phyloP scores from a whole-genome alignment of 2,329 filamentous ascomycete species.

The Boeremia exigua region DNA sequence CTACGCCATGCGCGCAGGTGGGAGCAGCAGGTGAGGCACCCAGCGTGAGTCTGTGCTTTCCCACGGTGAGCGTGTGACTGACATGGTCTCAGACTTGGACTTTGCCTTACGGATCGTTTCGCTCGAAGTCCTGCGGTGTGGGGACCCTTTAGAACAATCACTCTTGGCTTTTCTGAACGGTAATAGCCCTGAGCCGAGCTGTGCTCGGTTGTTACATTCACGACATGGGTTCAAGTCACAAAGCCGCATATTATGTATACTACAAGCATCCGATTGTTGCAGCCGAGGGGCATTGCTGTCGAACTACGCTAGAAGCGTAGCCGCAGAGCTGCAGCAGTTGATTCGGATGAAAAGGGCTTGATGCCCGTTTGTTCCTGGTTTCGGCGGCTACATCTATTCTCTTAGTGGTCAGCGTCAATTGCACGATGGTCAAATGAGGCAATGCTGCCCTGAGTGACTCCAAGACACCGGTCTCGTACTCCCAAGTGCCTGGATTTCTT shows the following conservation, averaged over 20 bases:
- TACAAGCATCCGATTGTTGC: conserved; percentile 1
- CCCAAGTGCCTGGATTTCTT: conserved; percentile 3
- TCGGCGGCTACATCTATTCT: conserved; percentile 13
- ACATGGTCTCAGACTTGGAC: conserved; percentile 44
- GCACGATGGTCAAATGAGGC: conserved; percentile 1
- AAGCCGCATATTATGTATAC: conserved; percentile 1
- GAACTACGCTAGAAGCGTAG: not conserved
- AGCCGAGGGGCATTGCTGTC: conserved; percentile 1
- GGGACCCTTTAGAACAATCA: conserved; percentile 29
- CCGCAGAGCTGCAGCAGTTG: conserved; percentile 6
- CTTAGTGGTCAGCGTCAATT: conserved; percentile 13
- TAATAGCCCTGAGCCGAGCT: conserved; percentile 1
- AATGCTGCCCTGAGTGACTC: conserved; percentile 2
- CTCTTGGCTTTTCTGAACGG: conserved; percentile 26
- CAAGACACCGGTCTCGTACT: conserved; percentile 8
- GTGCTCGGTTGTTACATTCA: conserved; percentile 4
- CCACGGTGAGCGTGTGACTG: conserved; percentile 25
- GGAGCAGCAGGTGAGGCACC: conserved; percentile 49
- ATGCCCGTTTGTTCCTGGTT: conserved; percentile 5
- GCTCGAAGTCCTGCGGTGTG: conserved; percentile 46
- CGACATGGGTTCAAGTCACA: conserved; percentile 1
- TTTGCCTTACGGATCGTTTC: conserved; percentile 50
- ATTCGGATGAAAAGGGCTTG: conserved; percentile 5
- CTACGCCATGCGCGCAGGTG: conserved; percentile 45
- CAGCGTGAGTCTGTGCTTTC: conserved; percentile 34